Base-by-base conservation (phyloP, 805 yeast species). In the Candida montana region DNA sequence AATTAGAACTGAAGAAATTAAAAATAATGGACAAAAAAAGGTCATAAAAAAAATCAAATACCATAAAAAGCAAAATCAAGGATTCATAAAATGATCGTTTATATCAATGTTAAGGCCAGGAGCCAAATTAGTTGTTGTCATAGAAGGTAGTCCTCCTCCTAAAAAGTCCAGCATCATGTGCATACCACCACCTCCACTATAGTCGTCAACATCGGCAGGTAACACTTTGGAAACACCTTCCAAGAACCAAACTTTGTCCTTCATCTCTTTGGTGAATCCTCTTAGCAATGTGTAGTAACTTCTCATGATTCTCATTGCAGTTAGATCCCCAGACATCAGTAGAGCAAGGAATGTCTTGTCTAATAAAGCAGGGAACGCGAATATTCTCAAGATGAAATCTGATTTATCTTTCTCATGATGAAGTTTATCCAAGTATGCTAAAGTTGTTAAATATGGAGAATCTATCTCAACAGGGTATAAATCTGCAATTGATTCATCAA, bases 151-250 rank as follows among this genome's bases (percentile, higher is more conserved):
- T 2, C 75, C 75, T 11, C 93, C 93, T 17, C 93, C 95, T 16
- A 84, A 67, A 65, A 84, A 84, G 60, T 84, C 93, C 62, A 84
- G 65, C 95, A 84, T 84, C 95, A 84, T 84, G 57, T 83, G 89
- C 88, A 83, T 83, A 47, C 93, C 93, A 40, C 95, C 93, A 47
- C 95, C 86, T 31, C 95, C 95, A 12, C 90, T 80, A 56, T 86
- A 84, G 54, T 83, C 88, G 52, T 90, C 96, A 41, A 87, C 95
- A 60, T 89, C 95, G 10, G 82, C 95, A 0, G 96, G 96, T 36
- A 90, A 69, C 1, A 89, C 95, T 41, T 81, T 79, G 5, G 93
- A 77, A 2, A 88, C 93, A 4, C 97, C 97, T 62, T 90, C 95
- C 48, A 90, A 68, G 52, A 90, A 89, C 97, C 97, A 90, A 15